A percentile compares a stretch with the other conserved stretches of the same genome.
phyloP scores from a whole-genome alignment of 2,329 filamentous ascomycete species.

The Tolypocladium tropicale region DNA sequence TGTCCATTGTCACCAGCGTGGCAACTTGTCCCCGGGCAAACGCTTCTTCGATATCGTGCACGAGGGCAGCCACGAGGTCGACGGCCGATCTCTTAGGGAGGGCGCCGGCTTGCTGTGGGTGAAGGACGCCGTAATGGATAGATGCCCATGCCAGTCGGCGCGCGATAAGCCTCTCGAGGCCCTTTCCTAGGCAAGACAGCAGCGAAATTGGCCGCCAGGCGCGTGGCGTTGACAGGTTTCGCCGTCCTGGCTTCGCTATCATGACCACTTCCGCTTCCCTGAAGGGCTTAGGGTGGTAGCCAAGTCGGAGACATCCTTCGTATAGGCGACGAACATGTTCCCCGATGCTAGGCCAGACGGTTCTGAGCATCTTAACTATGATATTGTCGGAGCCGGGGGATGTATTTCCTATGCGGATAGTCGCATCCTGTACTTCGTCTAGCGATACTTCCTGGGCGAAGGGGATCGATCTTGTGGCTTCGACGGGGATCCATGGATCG shows the following conservation, averaged over 20 bases:
- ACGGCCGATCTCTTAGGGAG: constrained; percentile 11
- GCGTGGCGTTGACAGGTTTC: constrained; percentile 8
- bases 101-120: constrained; percentile 9
- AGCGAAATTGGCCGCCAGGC: constrained; percentile 15
- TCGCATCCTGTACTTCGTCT: background rate
- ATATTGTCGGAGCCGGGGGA: background rate
- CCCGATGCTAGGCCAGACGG: background rate
- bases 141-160: constrained; percentile 9
- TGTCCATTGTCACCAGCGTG: constrained; percentile 7
- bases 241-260: constrained; percentile 12
- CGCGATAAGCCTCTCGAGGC: constrained; percentile 14
- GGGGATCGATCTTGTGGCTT: constrained; percentile 3
- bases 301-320: constrained; percentile 7
- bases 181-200: constrained; percentile 15
- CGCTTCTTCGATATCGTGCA: constrained; percentile 10
- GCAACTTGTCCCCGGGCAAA: constrained; percentile 4
- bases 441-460: constrained; percentile 4
- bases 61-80: constrained; percentile 9
- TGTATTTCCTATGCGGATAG: background rate
- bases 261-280: constrained; percentile 12
- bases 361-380: background rate
- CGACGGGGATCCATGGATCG: constrained; percentile 5
- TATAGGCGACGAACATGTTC: constrained; percentile 6
- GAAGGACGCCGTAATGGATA: constrained; percentile 10
- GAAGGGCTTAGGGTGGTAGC: constrained; percentile 10